Percentiles rank a stretch among this genome's conserved stretches.
Evolutionary conservation across 2,329 filamentous ascomycete species (phyloP).

Genomic region (Penicillium sclerotiorum): DNA sequence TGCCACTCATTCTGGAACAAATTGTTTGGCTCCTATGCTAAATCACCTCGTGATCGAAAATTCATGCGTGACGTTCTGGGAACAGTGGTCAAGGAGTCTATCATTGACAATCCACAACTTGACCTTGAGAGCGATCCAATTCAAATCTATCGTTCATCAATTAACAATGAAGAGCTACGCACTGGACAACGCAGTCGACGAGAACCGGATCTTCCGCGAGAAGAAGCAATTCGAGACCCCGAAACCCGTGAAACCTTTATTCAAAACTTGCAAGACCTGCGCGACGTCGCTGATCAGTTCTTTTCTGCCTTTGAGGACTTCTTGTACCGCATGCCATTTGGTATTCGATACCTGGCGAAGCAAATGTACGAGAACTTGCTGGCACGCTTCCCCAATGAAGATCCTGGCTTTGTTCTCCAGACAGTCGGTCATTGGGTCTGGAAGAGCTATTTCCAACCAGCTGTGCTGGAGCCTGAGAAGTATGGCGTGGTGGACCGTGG

Average conservation of each 20-base stretch:
- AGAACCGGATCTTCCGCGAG: constrained; percentile 80
- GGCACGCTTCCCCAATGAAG: constrained; percentile 76
- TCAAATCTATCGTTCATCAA: constrained; percentile 92
- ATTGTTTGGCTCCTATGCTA: constrained; percentile 81
- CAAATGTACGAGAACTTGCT: constrained; percentile 81
- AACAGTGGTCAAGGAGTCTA: constrained; percentile 83
- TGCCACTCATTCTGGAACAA: constrained; percentile 94
- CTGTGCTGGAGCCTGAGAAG: constrained; percentile 85
- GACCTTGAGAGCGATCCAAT: constrained; percentile 96
- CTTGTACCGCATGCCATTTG: constrained; percentile 87
- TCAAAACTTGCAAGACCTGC: constrained; percentile 86
- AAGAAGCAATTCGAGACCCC: constrained; percentile 92
- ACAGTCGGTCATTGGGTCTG: constrained; percentile 89
- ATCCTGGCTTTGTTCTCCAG: constrained; percentile 76
- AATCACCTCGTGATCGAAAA: constrained; percentile 88
- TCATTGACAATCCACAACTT: constrained; percentile 86
- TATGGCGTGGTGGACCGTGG: constrained; percentile 90
- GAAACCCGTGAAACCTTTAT: constrained; percentile 94
- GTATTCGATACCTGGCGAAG: constrained; percentile 82
- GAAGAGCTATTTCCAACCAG: constrained; percentile 90
- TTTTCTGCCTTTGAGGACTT: constrained; percentile 79
- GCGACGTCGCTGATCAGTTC: constrained; percentile 93
- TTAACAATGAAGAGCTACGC: constrained; percentile 95
- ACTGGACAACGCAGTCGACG: constrained; percentile 83
- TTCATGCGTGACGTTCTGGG: constrained; percentile 86